Evolutionary conservation across 148 eudicot species (phyloP).

Genomic region (Persicaria maculosa): DNA sequence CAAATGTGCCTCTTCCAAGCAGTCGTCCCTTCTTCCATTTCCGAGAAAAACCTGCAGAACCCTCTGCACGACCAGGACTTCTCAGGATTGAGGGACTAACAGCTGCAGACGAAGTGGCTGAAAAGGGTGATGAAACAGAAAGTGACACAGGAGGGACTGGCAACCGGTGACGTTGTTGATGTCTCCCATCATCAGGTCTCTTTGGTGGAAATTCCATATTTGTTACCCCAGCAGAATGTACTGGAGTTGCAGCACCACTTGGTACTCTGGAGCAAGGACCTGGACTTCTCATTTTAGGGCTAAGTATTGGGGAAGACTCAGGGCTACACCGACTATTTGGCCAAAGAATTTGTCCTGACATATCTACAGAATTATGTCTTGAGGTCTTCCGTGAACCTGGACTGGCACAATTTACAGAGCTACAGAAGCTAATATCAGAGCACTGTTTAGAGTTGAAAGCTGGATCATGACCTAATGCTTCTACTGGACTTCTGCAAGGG

Average conservation of each 20-base stretch:
- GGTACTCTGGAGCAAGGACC: conserved; percentile 35
- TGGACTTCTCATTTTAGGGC: conserved; percentile 37
- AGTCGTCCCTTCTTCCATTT: conserved; percentile 54
- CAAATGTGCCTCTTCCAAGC: conserved; percentile 54
- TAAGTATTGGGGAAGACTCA: conserved; percentile 32
- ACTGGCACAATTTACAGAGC: conserved; percentile 21
- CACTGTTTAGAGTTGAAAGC: conserved; percentile 15
- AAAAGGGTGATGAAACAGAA: conserved; percentile 8
- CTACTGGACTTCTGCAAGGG: conserved; percentile 33
- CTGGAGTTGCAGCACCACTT: conserved; percentile 35
- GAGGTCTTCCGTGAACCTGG: conserved; percentile 33
- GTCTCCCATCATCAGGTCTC: conserved; percentile 30
- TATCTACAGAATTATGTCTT: conserved; percentile 30
- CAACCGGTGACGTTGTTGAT: conserved; percentile 27
- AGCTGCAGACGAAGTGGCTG: conserved; percentile 21
- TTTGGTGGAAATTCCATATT: conserved; percentile 13
- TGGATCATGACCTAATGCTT: conserved; percentile 11
- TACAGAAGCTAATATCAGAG: conserved; percentile 8
- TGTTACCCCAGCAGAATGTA: conserved; percentile 26
- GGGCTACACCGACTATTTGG: conserved; percentile 39
- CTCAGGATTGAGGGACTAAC: conserved; percentile 20
- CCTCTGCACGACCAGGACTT: conserved; percentile 22
- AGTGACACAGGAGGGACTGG: conserved; percentile 5
- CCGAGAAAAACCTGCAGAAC: conserved; percentile 1
- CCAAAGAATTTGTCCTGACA: conserved; percentile 27